These are phyloP conservation scores for Leptographium flavum DNA, from an alignment of 2,329 filamentous ascomycete genomes.

Conservation along the genomic window DNA sequence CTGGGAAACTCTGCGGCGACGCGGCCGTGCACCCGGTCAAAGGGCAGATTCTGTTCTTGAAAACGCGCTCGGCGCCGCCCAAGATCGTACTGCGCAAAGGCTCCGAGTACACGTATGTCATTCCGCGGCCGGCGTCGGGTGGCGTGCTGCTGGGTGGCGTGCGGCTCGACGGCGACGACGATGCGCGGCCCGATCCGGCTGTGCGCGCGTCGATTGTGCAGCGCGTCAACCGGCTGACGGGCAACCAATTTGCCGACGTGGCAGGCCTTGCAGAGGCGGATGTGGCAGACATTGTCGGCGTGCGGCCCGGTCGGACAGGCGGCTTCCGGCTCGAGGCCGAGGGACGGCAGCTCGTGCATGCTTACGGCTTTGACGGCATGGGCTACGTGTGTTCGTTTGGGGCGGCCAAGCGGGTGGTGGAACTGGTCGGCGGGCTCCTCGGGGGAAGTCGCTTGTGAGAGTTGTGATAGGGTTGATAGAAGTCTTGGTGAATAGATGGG, in stretches of 20 bases:
- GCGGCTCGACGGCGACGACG: background rate
- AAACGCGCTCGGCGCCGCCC: background rate
- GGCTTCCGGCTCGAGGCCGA: constrained; percentile 2
- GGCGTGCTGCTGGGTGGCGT: background rate
- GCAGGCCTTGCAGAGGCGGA: background rate
- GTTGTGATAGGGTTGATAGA: too few relatives aligned
- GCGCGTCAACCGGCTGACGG: constrained; percentile 1
- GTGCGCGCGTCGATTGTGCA: background rate
- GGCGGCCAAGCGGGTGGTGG: constrained; percentile 1
- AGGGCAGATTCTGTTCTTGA: constrained; percentile 2
- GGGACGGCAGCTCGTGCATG: background rate
- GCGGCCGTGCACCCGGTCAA: background rate
- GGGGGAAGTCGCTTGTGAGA: too few relatives aligned
- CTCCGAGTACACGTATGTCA: constrained; percentile 3
- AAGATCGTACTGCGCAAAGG: constrained; percentile 1
- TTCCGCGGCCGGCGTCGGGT: constrained; percentile 1
- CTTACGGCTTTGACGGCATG: constrained; percentile 4
- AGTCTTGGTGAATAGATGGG: too few relatives aligned
- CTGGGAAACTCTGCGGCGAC: background rate
- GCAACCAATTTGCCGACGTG: too few relatives aligned
- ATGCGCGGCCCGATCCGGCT: background rate
- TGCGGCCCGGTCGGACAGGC: background rate
- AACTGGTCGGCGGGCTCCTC: background rate
- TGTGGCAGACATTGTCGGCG: constrained; percentile 1
- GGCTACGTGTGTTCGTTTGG: constrained; percentile 3